Conservation (phyloP, 306 rosid genomes). For the Medicago ruthenica region DNA sequence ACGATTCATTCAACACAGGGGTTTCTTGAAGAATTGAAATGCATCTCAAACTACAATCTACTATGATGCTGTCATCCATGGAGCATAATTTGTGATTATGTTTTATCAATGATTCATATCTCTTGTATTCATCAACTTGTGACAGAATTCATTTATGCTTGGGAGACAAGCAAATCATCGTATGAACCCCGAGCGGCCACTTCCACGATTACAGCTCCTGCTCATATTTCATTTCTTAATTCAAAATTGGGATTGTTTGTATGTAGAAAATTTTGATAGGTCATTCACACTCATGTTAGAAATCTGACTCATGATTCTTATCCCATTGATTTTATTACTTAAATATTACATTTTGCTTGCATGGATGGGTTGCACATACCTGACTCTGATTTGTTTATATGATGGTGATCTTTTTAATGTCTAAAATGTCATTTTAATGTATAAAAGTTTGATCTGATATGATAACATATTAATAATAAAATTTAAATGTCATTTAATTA, state of each 20-base stretch:
- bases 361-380: neutral
- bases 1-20: slow-evolving; percentile 35
- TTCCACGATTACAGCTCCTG: slow-evolving; percentile 35
- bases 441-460: neutral
- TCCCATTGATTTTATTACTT: slow-evolving; percentile 41
- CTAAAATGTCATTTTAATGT: neutral
- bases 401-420: neutral
- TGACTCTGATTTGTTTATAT: neutral
- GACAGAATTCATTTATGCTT: slow-evolving; percentile 54
- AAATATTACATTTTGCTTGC: slow-evolving; percentile 33
- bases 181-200: slow-evolving; percentile 42
- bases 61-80: slow-evolving; percentile 39
- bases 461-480: neutral
- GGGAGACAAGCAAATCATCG: slow-evolving; percentile 52
- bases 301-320: slow-evolving; percentile 44
- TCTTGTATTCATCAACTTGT: slow-evolving; percentile 49
- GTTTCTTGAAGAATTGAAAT: slow-evolving; percentile 29
- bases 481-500: too few relatives aligned
- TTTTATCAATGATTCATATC: slow-evolving; percentile 31
- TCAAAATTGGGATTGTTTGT: slow-evolving; percentile 46
- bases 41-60: slow-evolving; percentile 33
- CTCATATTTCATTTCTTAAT: slow-evolving; percentile 42
- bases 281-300: slow-evolving; percentile 41
- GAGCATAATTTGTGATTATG: slow-evolving; percentile 47
- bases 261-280: slow-evolving; percentile 55